Base-by-base conservation (phyloP, 305 asterid genomes). In the Fraxinus paxiana region DNA sequence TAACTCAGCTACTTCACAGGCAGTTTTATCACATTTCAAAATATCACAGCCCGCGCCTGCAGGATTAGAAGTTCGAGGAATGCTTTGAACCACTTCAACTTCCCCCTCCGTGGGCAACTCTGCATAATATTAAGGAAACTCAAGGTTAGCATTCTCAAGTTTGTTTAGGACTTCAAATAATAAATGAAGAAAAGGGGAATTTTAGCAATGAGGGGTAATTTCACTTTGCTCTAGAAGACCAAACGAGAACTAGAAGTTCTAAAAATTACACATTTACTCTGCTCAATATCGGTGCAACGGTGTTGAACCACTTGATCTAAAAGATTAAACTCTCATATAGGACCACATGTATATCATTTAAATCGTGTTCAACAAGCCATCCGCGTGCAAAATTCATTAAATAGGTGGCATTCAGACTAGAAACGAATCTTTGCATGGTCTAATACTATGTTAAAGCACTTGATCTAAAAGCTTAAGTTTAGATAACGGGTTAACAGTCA, bases 1-100 rank as follows among this genome's bases (percentile, higher is more conserved):
- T 78, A 92, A 84, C 56, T 88, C 94, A 0, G 85, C 67, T 61
- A 73, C 78, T 63, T 70, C 79, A 63, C 65, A 18, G 9, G 56
- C 81, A 30, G 82, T 76, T 20, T 78, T 85, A 76, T 65, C 85
- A n/a, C 38, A 75, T 78, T 79, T 84, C 17, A 31, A 76, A 28
- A 51, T 80, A 77, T 82, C 83, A 15, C 85, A 30, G 77, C 80
- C 81, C 7, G 82, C 41, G 82, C 75, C 82, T 76, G 75, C 77
- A 84, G 88, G 54, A 79, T 24, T 38, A 31, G 87, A 9, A 51
- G 86, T 65, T 80, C 37, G 76, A 43, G 82, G 80, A 30, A 51
- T 65, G 73, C 38, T 35, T 18, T 85, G 46, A 75, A 51, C 81
- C 18, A 37, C 8, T 5, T 75, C 34, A 2, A 81, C 41, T 12